These are phyloP conservation scores for Kewa caespitosa DNA, from an alignment of 179 eudicot genomes.

Conservation along the genomic window DNA sequence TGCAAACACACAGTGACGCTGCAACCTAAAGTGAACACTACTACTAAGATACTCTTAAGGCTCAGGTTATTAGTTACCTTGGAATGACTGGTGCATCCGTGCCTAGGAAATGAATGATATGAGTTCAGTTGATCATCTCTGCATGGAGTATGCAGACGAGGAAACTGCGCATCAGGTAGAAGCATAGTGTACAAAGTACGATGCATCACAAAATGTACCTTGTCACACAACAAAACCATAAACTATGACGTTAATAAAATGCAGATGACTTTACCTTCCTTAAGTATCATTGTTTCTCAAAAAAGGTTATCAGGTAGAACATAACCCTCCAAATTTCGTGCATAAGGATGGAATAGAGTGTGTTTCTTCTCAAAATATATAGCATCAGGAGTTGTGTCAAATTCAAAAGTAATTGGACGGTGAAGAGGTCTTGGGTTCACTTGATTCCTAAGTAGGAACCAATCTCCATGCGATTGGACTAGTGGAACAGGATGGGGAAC, in stretches of 20 bases:
- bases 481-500: constrained; percentile 47
- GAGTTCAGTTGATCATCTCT: constrained; percentile 67
- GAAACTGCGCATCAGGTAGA: constrained; percentile 5
- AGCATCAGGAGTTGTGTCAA: constrained; percentile 40
- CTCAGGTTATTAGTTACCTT: constrained; percentile 51
- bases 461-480: constrained; percentile 50
- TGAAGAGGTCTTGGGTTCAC: constrained; percentile 48
- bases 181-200: too few relatives aligned
- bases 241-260: neutral
- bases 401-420: constrained; percentile 43
- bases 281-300: constrained; percentile 47
- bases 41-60: too few relatives aligned
- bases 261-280: constrained; percentile 52
- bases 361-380: constrained; percentile 44
- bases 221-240: neutral
- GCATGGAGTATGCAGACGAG: constrained; percentile 52
- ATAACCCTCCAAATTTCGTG: constrained; percentile 45
- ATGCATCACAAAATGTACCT: neutral
- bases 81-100: constrained; percentile 53
- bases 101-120: constrained; percentile 42
- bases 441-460: constrained; percentile 62
- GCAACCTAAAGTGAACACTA: too few relatives aligned
- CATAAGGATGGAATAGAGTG: constrained; percentile 49
- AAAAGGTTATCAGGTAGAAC: constrained; percentile 45
- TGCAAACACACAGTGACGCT: too few relatives aligned